phyloP scores from a whole-genome alignment of 23 red algal species.

The Agarophyton chilense region DNA sequence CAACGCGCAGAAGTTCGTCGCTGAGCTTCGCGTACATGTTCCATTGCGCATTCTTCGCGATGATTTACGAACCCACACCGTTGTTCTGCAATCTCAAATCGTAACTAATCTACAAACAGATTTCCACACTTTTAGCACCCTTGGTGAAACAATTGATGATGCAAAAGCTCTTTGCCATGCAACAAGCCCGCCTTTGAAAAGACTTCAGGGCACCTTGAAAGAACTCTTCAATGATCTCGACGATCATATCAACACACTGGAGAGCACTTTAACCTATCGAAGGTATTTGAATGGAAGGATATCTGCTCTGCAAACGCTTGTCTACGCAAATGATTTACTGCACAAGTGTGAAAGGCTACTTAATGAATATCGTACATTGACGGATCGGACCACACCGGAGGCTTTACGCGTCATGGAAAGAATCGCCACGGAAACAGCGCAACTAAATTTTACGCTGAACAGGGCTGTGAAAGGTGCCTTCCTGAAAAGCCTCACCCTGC shows the following conservation, averaged over 20 bases:
- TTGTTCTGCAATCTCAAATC: slow-evolving; percentile 45
- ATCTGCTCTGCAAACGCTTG: slow-evolving; percentile 46
- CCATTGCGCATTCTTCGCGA: slow-evolving; percentile 73
- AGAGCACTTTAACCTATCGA: slow-evolving; percentile 38
- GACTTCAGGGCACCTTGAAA: slow-evolving; percentile 36
- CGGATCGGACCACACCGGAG: slow-evolving; percentile 25
- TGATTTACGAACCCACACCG: slow-evolving; percentile 52
- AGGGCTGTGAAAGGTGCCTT: slow-evolving; percentile 42
- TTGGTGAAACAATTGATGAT: slow-evolving; percentile 51
- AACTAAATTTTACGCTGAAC: slow-evolving; percentile 48
- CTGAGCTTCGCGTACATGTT: slow-evolving; percentile 35
- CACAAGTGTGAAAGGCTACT: slow-evolving; percentile 78
- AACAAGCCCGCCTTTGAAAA: slow-evolving; percentile 8
- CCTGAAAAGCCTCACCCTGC: slow-evolving; percentile 13
- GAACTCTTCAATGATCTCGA: slow-evolving; percentile 37
- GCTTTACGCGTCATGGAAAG: slow-evolving; percentile 63
- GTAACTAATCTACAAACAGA: slow-evolving; percentile 55
- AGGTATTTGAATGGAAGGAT: slow-evolving; percentile 25
- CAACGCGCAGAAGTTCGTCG: slow-evolving; percentile 53
- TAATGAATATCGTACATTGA: slow-evolving; percentile 8
- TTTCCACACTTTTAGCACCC: slow-evolving; percentile 59
- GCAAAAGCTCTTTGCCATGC: slow-evolving; percentile 36
- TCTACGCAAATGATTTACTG: slow-evolving; percentile 63
- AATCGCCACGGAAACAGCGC: slow-evolving; percentile 62
- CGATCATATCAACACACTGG: slow-evolving; percentile 38